Conservation (phyloP, 2,329 filamentous ascomycete genomes). For the Neophaeococcomyces aloes region DNA sequence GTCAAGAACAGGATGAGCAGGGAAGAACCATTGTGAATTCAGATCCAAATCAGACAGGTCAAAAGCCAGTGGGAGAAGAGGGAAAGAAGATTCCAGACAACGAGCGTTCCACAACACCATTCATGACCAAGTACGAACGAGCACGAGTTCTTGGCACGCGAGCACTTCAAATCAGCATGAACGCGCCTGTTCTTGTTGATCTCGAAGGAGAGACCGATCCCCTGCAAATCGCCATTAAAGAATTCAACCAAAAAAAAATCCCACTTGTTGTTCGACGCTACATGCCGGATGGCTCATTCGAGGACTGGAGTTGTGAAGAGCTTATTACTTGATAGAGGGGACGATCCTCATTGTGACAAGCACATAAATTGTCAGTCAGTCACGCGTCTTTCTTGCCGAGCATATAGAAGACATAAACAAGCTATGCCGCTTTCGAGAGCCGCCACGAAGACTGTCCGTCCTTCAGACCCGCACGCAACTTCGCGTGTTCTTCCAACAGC, state of each 20-base stretch:
- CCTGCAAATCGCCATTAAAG: conserved; percentile 93
- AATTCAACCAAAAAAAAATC: conserved; percentile 97
- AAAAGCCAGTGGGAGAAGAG: conserved; percentile 47
- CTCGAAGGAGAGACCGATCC: conserved; percentile 96
- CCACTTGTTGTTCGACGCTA: conserved; percentile 90
- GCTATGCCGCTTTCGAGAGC: conserved; percentile 16
- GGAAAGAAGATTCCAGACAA: conserved; percentile 86
- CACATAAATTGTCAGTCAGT: no score
- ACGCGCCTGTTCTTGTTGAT: conserved; percentile 91
- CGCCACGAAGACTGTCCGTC: conserved; percentile 45
- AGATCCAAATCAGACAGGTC: conserved; percentile 32
- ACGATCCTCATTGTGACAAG: no score
- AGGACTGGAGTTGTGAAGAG: conserved; percentile 98
- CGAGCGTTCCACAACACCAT: conserved; percentile 83
- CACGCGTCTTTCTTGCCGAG: no score
- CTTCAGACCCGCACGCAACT: neutral
- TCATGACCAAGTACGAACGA: conserved; percentile 99
- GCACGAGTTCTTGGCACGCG: conserved; percentile 87
- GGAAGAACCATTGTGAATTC: conserved; percentile 36
- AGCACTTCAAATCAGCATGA: conserved; percentile 96
- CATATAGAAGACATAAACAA: no score
- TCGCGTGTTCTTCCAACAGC: no score
- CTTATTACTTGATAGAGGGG: no score
- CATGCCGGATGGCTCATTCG: conserved; percentile 95
- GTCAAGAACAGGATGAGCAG: conserved; percentile 45